phyloP scores from a whole-genome alignment of 164 flowering plant genomes.

The Malania oleifera region DNA sequence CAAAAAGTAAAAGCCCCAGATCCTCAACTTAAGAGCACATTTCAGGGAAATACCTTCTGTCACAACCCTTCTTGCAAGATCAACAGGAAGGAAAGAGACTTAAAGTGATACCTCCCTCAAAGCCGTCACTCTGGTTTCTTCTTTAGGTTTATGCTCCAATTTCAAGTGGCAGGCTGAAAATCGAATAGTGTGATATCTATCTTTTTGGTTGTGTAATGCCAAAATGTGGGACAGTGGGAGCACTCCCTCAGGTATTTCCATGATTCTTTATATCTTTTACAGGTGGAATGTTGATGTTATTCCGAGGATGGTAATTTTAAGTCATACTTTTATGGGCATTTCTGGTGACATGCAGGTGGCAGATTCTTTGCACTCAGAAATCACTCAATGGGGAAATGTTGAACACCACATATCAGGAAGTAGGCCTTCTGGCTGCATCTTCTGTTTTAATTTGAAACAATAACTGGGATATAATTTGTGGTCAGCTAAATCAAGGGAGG shows the following conservation, averaged over 20 bases:
- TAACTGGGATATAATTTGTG: constrained; percentile 27
- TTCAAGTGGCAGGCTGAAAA: constrained; percentile 26
- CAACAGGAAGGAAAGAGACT: neutral
- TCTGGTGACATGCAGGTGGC: constrained; percentile 51
- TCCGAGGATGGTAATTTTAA: neutral
- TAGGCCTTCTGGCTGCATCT: constrained; percentile 14
- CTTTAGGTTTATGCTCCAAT: constrained; percentile 78
- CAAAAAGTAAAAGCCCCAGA: no score
- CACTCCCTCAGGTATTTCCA: constrained; percentile 38
- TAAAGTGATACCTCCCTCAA: no score
- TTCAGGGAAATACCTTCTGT: no score
- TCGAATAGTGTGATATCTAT: constrained; percentile 66
- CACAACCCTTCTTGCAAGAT: neutral
- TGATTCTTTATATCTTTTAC: neutral
- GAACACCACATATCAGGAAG: constrained; percentile 8
- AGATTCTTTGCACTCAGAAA: constrained; percentile 72
- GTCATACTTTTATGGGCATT: neutral
- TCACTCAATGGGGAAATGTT: constrained; percentile 20
- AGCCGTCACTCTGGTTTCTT: neutral
- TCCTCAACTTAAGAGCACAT: no score
- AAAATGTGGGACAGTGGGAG: constrained; percentile 56
- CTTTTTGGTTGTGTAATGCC: constrained; percentile 63
- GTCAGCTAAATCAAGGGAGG: constrained; percentile 17
- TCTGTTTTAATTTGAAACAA: constrained; percentile 22
- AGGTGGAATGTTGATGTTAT: neutral